Evolutionary conservation across 495 filamentous ascomycete genomes (phyloP), one percentile per base, ranked within the genome.

Genomic region (Penicillium silybi): DNA sequence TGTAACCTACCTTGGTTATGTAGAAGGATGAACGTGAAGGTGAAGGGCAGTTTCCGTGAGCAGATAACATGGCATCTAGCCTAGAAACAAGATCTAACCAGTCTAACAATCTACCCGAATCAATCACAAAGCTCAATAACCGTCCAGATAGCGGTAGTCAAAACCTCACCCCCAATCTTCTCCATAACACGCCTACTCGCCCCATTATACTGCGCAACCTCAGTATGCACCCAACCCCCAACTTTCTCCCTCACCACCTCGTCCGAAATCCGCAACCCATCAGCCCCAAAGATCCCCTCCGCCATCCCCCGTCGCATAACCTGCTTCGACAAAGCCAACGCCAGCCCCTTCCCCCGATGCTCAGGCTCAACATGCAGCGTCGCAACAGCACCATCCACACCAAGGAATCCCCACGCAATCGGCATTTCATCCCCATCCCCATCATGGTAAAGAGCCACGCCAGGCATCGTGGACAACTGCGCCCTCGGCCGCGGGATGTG

Each of bases 141-240:
- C 10, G 70, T 58, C 71, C 76, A 80, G 15, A 65, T 59, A 42
- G 66, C 66, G 23, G 62, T 61, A 53, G 69, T 70, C 37, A 60
- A 54, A 8, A 71, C 54, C 54, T 55, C 50, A 5, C 72, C 72
- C 4, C 79, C 79, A 42, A 80, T 45, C 57, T 70, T 73, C 54
- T 70, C 71, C 71, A 80, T 80, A 2, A 82, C 76, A 29, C 73
- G 70, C 38, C 68, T 60, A 67, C 79, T 80, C 13, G 63, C 74
- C 40, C 39, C 26, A 65, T 82, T 81, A 37, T 56, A 63, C 48
- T 50, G 60, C 13, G 68, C 62, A 26, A 80, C 74, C 56, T 81
- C 75, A 13, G 72, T 62, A 68, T 79, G 74, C 32, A 65, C 68
- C 73, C 69, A 78, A 15, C 49, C 50, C 3, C 45, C 56, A 8